phyloP scores from a whole-genome alignment of 805 yeast genomes.

The Nakazawaea ernobii region DNA sequence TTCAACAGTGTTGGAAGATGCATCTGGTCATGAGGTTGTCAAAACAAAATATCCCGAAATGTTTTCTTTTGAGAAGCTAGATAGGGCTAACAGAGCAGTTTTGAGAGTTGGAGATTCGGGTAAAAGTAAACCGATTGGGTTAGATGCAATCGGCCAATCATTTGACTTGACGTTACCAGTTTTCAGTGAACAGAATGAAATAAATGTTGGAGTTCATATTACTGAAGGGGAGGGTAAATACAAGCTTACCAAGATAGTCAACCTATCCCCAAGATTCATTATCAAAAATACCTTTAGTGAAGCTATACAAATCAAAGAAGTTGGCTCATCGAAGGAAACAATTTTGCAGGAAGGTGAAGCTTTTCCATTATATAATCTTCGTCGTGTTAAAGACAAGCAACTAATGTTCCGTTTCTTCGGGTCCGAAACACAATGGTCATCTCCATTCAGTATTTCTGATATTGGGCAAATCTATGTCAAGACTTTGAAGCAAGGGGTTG shows the following conservation, averaged over 20 bases:
- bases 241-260: slow-evolving; percentile 67
- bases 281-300: slow-evolving; percentile 56
- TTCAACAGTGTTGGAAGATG: slow-evolving; percentile 1
- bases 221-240: slow-evolving; percentile 85
- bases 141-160: slow-evolving; percentile 86
- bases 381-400: slow-evolving; percentile 52
- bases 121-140: slow-evolving; percentile 69
- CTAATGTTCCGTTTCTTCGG: slow-evolving; percentile 55
- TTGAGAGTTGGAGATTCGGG: slow-evolving; percentile 63
- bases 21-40: slow-evolving; percentile 21
- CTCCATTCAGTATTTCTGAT: slow-evolving; percentile 81
- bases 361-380: slow-evolving; percentile 60
- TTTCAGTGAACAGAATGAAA: slow-evolving; percentile 49
- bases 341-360: slow-evolving; percentile 41
- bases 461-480: slow-evolving; percentile 78
- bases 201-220: slow-evolving; percentile 68
- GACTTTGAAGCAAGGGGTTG: slow-evolving; percentile 54
- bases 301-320: slow-evolving; percentile 56
- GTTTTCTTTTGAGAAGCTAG: slow-evolving; percentile 75
- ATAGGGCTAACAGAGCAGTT: slow-evolving; percentile 59
- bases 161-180: slow-evolving; percentile 46
- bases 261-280: slow-evolving; percentile 78
- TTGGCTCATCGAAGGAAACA: slow-evolving; percentile 52
- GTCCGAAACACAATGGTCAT: slow-evolving; percentile 65
- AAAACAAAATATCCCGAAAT: slow-evolving; percentile 53